Evolutionary conservation across 441 rosid species (phyloP).

Genomic region (Populus hybrid): DNA sequence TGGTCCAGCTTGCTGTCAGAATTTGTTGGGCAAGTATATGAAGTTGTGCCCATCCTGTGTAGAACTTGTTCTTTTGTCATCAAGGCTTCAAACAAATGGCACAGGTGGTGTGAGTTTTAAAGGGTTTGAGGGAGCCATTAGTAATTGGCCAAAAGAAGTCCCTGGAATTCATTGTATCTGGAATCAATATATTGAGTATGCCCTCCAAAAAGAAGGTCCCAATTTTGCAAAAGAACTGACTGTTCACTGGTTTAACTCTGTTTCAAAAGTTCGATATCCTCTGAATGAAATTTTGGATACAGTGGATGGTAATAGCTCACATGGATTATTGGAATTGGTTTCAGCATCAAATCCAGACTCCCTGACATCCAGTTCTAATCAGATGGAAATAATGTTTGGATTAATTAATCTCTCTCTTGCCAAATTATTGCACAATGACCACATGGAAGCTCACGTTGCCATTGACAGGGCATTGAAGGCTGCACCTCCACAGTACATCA

Average conservation of each 20-base stretch:
- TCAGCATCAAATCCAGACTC: slow-evolving; percentile 32
- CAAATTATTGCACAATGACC: slow-evolving; percentile 54
- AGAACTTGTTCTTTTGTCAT: slow-evolving; percentile 64
- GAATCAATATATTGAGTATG: slow-evolving; percentile 87
- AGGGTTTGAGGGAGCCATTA: slow-evolving; percentile 71
- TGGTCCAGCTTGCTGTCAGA: slow-evolving; percentile 41
- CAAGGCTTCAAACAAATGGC: slow-evolving; percentile 42
- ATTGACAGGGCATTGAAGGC: slow-evolving; percentile 59
- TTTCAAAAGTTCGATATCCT: slow-evolving; percentile 36
- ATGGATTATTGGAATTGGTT: slow-evolving; percentile 22
- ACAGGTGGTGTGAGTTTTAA: slow-evolving; percentile 28
- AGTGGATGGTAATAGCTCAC: slow-evolving; percentile 18
- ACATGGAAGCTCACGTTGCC: slow-evolving; percentile 44
- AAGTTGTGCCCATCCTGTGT: slow-evolving; percentile 60
- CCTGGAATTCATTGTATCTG: slow-evolving; percentile 78
- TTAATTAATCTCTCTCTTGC: slow-evolving; percentile 72
- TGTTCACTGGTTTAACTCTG: slow-evolving; percentile 60
- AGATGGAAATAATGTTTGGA: slow-evolving; percentile 65
- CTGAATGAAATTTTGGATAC: slow-evolving; percentile 28
- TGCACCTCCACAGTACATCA: slow-evolving; percentile 41
- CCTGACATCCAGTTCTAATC: slow-evolving; percentile 24
- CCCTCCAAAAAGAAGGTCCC: slow-evolving; percentile 47
- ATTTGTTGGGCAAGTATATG: slow-evolving; percentile 50
- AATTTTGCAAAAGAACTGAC: slow-evolving; percentile 55
- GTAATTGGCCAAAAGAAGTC: slow-evolving; percentile 60